Conservation (phyloP, 148 eudicot genomes). For the Arctostaphylos glauca region DNA sequence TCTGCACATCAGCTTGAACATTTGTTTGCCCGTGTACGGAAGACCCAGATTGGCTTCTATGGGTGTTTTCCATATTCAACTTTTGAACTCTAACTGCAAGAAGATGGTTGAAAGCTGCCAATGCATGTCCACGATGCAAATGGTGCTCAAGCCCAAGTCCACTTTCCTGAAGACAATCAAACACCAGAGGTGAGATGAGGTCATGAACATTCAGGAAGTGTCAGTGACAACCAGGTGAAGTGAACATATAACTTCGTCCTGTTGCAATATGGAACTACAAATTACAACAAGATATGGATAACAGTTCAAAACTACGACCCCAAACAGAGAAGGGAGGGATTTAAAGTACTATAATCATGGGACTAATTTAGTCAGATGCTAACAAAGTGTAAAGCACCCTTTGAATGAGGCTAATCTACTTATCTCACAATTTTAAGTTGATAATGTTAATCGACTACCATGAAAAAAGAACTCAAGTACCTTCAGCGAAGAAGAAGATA, state of each 20-base stretch:
- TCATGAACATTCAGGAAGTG: slow-evolving; percentile 10
- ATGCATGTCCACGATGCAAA: slow-evolving; percentile 91
- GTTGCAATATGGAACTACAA: background rate
- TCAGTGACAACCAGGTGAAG: slow-evolving; percentile 9
- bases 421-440: background rate
- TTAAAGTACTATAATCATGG: background rate
- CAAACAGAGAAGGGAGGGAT: background rate
- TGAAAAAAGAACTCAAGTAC: slow-evolving; percentile 26
- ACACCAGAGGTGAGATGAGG: slow-evolving; percentile 11
- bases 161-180: slow-evolving; percentile 52
- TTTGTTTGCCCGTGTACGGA: slow-evolving; percentile 58
- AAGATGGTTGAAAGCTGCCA: slow-evolving; percentile 81
- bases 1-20: slow-evolving; percentile 75
- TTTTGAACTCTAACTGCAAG: slow-evolving; percentile 70
- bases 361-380: background rate
- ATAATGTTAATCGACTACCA: background rate
- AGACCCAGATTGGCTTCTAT: slow-evolving; percentile 46
- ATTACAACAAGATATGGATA: background rate
- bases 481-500: slow-evolving; percentile 74
- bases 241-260: background rate
- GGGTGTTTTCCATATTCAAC: slow-evolving; percentile 54
- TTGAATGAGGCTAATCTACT: background rate
- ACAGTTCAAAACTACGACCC: background rate
- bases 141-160: slow-evolving; percentile 86
- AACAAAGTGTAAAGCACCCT: slow-evolving; percentile 11